Evolutionary conservation across 2,329 filamentous ascomycete species (phyloP).

Genomic region (Penicillium sp.): DNA sequence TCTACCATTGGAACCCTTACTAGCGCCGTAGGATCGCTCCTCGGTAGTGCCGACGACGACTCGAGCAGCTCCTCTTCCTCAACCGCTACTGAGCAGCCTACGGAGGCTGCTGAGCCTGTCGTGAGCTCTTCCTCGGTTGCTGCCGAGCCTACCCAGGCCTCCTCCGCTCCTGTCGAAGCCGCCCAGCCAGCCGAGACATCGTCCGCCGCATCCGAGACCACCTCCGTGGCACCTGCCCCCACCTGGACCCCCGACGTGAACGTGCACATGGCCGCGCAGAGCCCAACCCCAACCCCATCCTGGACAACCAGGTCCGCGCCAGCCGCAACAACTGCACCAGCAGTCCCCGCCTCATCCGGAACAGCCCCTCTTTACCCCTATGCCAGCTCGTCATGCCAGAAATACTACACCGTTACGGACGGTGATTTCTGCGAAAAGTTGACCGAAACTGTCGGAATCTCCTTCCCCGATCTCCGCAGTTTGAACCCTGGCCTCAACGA

Average conservation of each 20-base stretch:
- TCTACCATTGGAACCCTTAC: conserved; percentile 15
- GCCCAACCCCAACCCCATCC: not conserved
- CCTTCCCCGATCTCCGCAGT: conserved; percentile 19
- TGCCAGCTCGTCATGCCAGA: conserved; percentile 19
- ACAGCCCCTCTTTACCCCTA: conserved; percentile 22
- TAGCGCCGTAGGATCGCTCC: conserved; percentile 2
- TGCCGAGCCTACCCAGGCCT: conserved; percentile 4
- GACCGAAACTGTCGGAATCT: conserved; percentile 18
- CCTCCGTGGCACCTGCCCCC: not conserved
- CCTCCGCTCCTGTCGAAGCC: not conserved
- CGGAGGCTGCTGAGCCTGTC: not conserved
- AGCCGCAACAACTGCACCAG: conserved; percentile 1
- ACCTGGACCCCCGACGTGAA: not conserved
- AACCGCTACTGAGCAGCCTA: conserved; percentile 6
- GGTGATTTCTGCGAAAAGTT: conserved; percentile 30
- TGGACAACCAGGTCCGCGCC: conserved; percentile 7
- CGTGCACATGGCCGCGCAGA: not conserved
- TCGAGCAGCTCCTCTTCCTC: conserved; percentile 11
- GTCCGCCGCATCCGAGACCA: not conserved
- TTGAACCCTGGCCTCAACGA: conserved; percentile 29
- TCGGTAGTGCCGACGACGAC: conserved; percentile 5
- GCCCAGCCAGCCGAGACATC: conserved; percentile 13
- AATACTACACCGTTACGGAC: conserved; percentile 19
- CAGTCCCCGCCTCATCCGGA: conserved; percentile 7
- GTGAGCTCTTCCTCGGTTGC: conserved; percentile 7